Base-by-base conservation (phyloP, 2,329 filamentous ascomycete genomes). In the Phoma sp. region DNA sequence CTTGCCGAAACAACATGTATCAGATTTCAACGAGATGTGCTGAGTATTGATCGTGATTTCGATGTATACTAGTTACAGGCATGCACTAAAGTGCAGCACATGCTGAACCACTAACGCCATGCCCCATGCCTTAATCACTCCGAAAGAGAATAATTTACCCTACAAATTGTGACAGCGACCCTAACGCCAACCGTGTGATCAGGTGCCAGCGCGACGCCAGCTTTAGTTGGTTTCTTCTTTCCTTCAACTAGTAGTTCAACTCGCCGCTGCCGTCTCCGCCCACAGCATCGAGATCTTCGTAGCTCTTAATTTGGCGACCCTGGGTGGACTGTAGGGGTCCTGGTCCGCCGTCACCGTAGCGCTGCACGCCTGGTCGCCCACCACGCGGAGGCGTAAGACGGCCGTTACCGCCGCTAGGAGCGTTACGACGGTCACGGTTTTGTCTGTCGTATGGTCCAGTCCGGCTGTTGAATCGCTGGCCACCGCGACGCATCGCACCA, bases 211-310 rank as follows among this genome's bases (percentile, higher is more conserved):
- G 38, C 44, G 51, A 29, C 27, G 46, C 41, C 22, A 40, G 22
- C 42, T 27, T 33, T 14, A 3, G 24, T 32, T 25, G 32, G 29
- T 22, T 27, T 9, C 2, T 14, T 14, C 7, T 13, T 25, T 13
- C 18, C 14, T 25, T 10, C 18, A 6, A 38, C 50, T 72, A 98
- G 72, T 98, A 98, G 76, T 98, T 96, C 68, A 98, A 79, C 78
- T 97, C 93, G 25, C 90, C 89, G 36, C 88, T 86, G 36, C 88
- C 90, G 46, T 75, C 74, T 18, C 70, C 72, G 35, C 76, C 77
- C 46, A 78, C 79, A n/a, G 96, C 93, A 78, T 99, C 95, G 23
- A 99, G 80, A 72, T 99, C 95, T 75, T 99, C 96, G 72, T 99
- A 99, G 74, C 91, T 97, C 83, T 96, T 96, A 61, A 99, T 79